These are phyloP conservation scores for Phytophthora sansomeana DNA, from an alignment of 352 stramenopile genomes.

Conservation along the genomic window DNA sequence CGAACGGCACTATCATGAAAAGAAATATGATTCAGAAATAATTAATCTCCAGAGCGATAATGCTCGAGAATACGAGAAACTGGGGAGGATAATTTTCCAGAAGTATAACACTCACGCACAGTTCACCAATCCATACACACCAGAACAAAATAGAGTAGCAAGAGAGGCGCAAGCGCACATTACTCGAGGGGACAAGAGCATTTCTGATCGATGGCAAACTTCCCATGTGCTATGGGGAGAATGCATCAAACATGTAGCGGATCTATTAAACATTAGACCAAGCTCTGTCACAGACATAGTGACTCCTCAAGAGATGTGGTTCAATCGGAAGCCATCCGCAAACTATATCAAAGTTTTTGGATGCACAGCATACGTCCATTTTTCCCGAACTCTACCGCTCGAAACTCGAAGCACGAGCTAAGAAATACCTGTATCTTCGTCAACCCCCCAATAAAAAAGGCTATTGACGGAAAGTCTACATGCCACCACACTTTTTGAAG, in stretches of 20 bases:
- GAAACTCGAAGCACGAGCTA: no score
- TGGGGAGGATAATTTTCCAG: constrained; percentile 23
- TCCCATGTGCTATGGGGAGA: constrained; percentile 16
- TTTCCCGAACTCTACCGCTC: no score
- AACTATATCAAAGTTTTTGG: no score
- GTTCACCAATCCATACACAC: constrained; percentile 32
- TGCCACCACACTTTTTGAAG: no score
- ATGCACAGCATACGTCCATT: constrained; percentile 17
- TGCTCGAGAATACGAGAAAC: no score
- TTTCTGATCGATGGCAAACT: no score
- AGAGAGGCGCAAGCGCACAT: constrained; percentile 31
- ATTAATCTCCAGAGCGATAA: no score
- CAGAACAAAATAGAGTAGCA: constrained; percentile 35
- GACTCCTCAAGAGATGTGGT: constrained; percentile 21
- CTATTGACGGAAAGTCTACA: no score
- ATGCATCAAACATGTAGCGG: constrained; percentile 15
- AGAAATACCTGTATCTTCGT: no score
- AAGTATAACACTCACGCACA: constrained; percentile 32
- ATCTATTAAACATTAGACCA: constrained; percentile 20
- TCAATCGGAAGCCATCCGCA: constrained; percentile 10
- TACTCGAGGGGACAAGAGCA: constrained; percentile 23
- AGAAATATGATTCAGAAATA: no score
- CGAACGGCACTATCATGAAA: no score
- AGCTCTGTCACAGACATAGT: constrained; percentile 20
- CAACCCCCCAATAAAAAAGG: no score